Conservation (phyloP, 768 basidiomycete species). For the Mycena galericulata region DNA sequence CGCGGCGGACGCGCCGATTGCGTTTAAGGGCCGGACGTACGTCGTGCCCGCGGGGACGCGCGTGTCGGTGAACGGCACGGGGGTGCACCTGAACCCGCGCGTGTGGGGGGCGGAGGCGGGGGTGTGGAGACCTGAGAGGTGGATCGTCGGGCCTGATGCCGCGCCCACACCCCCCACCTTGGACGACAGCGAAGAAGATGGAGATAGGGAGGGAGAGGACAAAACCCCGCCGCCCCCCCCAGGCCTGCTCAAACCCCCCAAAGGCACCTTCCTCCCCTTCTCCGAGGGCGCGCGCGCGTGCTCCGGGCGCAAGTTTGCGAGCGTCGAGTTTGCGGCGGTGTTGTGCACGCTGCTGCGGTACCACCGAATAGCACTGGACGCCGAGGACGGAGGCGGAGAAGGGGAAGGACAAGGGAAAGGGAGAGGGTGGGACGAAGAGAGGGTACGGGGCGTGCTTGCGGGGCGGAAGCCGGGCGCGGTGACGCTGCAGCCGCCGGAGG, state of each 20-base stretch:
- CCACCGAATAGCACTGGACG: conserved; percentile 9
- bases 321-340: conserved; percentile 23
- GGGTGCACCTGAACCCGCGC: conserved; percentile 10
- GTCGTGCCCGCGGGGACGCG: conserved; percentile 22
- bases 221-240: too few relatives aligned
- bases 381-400: too few relatives aligned
- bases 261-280: conserved; percentile 30
- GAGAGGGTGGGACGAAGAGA: conserved; percentile 19
- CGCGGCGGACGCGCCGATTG: not conserved
- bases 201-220: too few relatives aligned
- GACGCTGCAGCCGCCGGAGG: conserved; percentile 22
- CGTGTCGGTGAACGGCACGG: conserved; percentile 10
- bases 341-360: conserved; percentile 16
- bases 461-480: conserved; percentile 26
- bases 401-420: too few relatives aligned
- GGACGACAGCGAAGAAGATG: not conserved
- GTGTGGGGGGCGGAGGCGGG: conserved; percentile 26
- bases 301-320: conserved; percentile 29
- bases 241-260: conserved; percentile 24
- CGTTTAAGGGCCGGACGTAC: not conserved
- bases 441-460: conserved; percentile 1
- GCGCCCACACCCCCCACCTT: conserved; percentile 2
- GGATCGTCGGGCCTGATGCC: conserved; percentile 17
- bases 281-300: conserved; percentile 30
- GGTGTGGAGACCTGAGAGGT: conserved; percentile 19